Evolutionary conservation across 2,329 filamentous ascomycete genomes (phyloP), one percentile per base, ranked within the genome.

Genomic region (Basipetospora chlamydospora): DNA sequence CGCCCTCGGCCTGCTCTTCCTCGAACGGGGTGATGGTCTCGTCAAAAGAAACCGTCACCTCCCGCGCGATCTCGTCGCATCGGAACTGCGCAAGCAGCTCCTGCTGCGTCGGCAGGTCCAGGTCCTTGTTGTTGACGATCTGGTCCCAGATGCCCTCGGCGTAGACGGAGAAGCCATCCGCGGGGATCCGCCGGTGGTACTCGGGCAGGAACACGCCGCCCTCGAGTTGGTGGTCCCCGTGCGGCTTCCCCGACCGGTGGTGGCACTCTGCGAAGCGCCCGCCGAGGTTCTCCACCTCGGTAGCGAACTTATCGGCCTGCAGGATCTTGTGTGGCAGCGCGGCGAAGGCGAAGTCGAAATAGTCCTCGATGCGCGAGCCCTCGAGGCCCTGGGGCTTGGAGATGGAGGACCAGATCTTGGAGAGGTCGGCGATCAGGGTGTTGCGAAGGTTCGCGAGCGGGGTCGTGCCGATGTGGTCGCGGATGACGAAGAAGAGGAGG

Each of bases 331-430:
- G 90, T 4, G 90, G 90, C 16, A 98, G 70, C 1, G 88, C 86
- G 33, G 87, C 84, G 52, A 98, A 98, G 38, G 86, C 87, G 58
- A 98, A 96, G 60, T 98, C 90, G 51, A 98, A 98, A 62, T 96
- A 98, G 53, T 98, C 88, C 48, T 90, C 83, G 45, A 98, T 96
- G 39, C 70, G 76, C 15, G 88, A 88, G 46, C 77, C 76, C 54
- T 98, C 90, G 39, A 96, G 68, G 1, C 88, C 88, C 22, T 77
- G 61, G 4, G 90, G 90, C 55, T 98, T 98, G 28, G 87, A 87
- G 42, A 98, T 79, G 33, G 84, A 81, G 3, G 80, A 72, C 90
- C 90, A 98, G 48, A 98, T 85, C 54, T 88, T 83, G 35, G 77
- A 78, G 43, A 98, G 67, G 56, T 96, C 90, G 59, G 92, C 83